These are phyloP conservation scores for Olyra latifolia DNA, from an alignment of 176 grass and related monocot species.

Conservation along the genomic window DNA sequence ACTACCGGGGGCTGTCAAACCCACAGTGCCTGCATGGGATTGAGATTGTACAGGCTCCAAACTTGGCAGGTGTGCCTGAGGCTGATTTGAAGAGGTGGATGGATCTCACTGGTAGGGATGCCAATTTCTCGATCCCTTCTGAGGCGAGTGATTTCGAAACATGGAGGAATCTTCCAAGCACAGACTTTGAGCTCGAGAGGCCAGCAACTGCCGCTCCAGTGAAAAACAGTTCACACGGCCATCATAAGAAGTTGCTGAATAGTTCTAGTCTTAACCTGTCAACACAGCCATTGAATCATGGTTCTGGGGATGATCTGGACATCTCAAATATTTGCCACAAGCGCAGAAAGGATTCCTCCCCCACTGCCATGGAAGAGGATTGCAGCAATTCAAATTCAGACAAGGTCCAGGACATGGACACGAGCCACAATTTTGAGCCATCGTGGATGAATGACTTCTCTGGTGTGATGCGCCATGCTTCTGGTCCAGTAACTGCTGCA, in stretches of 20 bases:
- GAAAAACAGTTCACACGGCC: conserved; percentile 46
- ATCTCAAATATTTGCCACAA: conserved; percentile 49
- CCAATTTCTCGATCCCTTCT: conserved; percentile 58
- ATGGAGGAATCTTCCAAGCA: conserved; percentile 79
- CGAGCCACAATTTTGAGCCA: conserved; percentile 49
- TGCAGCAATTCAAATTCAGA: conserved; percentile 74
- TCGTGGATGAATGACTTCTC: conserved; percentile 80
- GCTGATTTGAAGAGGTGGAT: conserved; percentile 80
- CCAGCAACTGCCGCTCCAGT: conserved; percentile 22
- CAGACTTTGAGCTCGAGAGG: conserved; percentile 86
- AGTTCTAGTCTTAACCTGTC: conserved; percentile 73
- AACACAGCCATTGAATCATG: conserved; percentile 61
- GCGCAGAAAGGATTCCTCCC: conserved; percentile 68
- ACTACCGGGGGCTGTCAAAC: conserved; percentile 87
- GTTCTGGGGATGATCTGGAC: conserved; percentile 53
- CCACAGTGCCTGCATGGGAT: conserved; percentile 91
- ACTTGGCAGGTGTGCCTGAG: conserved; percentile 57
- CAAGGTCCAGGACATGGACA: conserved; percentile 58
- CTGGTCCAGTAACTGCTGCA: conserved; percentile 78
- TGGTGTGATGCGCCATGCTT: conserved; percentile 84
- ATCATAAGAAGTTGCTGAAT: conserved; percentile 72
- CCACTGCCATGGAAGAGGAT: conserved; percentile 73
- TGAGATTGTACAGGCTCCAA: conserved; percentile 67
- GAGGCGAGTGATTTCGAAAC: conserved; percentile 80
- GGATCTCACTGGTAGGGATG: conserved; percentile 82